phyloP scores from a whole-genome alignment of 108 stramenopile genomes.

The Fistulifera solaris region DNA sequence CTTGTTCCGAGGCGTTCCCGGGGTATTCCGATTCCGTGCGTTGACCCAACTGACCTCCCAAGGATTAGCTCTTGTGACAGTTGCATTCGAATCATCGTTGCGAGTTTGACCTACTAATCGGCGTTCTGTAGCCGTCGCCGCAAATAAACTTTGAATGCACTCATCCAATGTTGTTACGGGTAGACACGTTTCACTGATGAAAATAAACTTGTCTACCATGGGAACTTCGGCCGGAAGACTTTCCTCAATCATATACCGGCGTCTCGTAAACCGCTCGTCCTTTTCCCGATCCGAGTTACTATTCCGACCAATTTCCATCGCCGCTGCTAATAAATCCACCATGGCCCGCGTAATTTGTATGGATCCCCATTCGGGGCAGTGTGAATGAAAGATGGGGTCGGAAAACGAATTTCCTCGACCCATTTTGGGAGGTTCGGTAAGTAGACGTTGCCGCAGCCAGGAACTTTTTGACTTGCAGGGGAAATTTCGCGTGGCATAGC shows the following conservation, averaged over 20 bases:
- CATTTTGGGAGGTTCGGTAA: constrained; percentile 35
- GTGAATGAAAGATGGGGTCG: constrained; percentile 44
- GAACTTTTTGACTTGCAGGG: constrained; percentile 33
- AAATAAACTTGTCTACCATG: constrained; percentile 71
- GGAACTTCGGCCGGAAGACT: constrained; percentile 30
- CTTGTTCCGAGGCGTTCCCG: constrained; percentile 70
- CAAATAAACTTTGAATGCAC: constrained; percentile 27
- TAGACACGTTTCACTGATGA: constrained; percentile 78
- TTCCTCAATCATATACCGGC: constrained; percentile 21
- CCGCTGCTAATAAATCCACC: constrained; percentile 73
- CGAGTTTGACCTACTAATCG: too few relatives aligned
- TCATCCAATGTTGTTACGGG: constrained; percentile 65
- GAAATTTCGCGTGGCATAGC: constrained; percentile 77
- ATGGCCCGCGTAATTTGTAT: constrained; percentile 86
- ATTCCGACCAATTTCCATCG: constrained; percentile 49
- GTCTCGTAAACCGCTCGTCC: constrained; percentile 29
- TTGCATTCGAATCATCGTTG: constrained; percentile 6
- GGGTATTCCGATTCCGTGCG: constrained; percentile 36
- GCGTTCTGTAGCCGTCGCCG: neutral
- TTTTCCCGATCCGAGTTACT: constrained; percentile 12
- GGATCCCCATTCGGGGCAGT: constrained; percentile 82
- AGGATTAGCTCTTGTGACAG: neutral
- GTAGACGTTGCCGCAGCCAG: constrained; percentile 39
- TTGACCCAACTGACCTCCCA: constrained; percentile 60
- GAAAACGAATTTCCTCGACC: constrained; percentile 29